These are phyloP conservation scores for Pseudogymnoascus sp. DNA, from an alignment of 2,329 filamentous ascomycete genomes.

Conservation along the genomic window DNA sequence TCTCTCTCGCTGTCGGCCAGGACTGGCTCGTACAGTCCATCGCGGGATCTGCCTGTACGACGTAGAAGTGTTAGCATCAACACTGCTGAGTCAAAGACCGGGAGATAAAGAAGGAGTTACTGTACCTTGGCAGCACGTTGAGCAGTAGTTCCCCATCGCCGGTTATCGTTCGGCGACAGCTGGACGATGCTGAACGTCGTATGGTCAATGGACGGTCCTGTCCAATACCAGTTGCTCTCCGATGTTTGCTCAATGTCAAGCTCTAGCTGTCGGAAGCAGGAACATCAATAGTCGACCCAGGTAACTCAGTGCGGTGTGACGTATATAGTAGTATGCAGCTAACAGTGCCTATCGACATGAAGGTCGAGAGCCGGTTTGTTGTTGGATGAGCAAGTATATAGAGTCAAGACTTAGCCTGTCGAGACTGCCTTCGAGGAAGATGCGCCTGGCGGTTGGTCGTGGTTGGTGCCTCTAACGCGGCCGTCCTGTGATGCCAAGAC, in stretches of 20 bases:
- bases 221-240: constrained; percentile 3
- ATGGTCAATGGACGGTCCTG: background rate
- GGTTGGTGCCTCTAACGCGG: background rate
- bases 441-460: background rate
- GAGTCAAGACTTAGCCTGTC: constrained; percentile 5
- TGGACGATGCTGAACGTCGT: background rate
- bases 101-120: constrained; percentile 10
- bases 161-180: constrained; percentile 18
- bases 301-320: constrained; percentile 4
- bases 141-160: constrained; percentile 56
- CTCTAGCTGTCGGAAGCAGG: background rate
- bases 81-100: constrained; percentile 11
- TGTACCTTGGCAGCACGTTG: constrained; percentile 54
- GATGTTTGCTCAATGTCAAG: constrained; percentile 4
- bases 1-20: constrained; percentile 94
- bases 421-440: background rate
- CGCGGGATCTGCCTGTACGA: constrained; percentile 61
- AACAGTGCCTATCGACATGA: background rate
- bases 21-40: constrained; percentile 77
- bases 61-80: constrained; percentile 28
- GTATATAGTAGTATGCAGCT: background rate
- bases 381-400: background rate
- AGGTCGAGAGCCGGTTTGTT: background rate
- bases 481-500: constrained; percentile 7
- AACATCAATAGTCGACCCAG: background rate